Percentiles rank a stretch among this genome's conserved stretches.
Evolutionary conservation across 2,329 filamentous ascomycete genomes (phyloP).

Genomic region (Xylaria sp.): DNA sequence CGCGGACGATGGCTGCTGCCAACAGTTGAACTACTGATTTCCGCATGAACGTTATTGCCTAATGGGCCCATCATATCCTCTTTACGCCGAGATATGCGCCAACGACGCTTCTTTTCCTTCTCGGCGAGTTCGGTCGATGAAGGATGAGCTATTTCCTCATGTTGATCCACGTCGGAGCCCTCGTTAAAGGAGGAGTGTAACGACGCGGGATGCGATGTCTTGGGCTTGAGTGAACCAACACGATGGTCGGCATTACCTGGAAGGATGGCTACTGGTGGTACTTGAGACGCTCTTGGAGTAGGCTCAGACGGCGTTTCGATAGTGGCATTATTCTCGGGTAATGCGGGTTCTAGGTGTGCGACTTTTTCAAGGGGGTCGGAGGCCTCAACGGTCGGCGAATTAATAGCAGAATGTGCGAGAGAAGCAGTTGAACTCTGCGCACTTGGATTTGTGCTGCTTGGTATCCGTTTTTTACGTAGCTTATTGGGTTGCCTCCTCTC

Average conservation of each 20-base stretch:
- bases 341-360: slow-evolving; percentile 35
- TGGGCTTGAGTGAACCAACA: slow-evolving; percentile 65
- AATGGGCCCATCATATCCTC: slow-evolving; percentile 65
- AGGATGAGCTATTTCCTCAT: slow-evolving; percentile 62
- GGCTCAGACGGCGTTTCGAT: slow-evolving; percentile 54
- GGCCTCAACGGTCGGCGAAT: slow-evolving; percentile 59
- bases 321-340: slow-evolving; percentile 41
- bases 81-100: slow-evolving; percentile 76
- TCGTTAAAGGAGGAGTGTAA: slow-evolving; percentile 82
- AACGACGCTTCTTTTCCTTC: slow-evolving; percentile 75
- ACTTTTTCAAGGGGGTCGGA: slow-evolving; percentile 58
- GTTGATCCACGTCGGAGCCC: slow-evolving; percentile 80
- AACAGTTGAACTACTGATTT: slow-evolving; percentile 74
- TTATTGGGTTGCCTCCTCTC: slow-evolving; percentile 86
- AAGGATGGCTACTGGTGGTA: slow-evolving; percentile 53
- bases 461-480: slow-evolving; percentile 84
- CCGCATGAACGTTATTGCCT: slow-evolving; percentile 71
- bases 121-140: slow-evolving; percentile 59
- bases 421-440: slow-evolving; percentile 91
- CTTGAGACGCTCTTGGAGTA: slow-evolving; percentile 59
- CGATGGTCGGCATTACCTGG: slow-evolving; percentile 58
- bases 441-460: slow-evolving; percentile 81
- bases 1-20: slow-evolving; percentile 65
- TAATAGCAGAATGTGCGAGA: slow-evolving; percentile 60
- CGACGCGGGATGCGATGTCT: slow-evolving; percentile 79